Evolutionary conservation across 108 stramenopile genomes (phyloP).

Genomic region (Skeletonema menzelii): DNA sequence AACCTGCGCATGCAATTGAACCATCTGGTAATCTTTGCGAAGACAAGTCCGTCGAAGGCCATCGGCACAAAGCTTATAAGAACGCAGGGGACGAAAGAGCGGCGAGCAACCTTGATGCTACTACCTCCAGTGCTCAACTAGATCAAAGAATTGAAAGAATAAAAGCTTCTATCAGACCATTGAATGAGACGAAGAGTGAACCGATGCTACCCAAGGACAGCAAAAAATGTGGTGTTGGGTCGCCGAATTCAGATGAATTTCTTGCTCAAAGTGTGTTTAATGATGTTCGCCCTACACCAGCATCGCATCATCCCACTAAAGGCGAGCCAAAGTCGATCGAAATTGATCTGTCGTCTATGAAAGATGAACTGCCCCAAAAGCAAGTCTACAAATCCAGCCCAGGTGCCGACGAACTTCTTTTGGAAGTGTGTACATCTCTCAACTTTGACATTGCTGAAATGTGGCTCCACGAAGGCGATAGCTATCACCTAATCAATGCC

Average conservation of each 20-base stretch:
- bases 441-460: slow-evolving; percentile 3
- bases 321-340: neutral
- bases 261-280: neutral
- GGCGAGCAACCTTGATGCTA: neutral
- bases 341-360: neutral
- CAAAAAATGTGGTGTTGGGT: neutral
- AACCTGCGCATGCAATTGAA: neutral
- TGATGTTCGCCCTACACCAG: neutral
- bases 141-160: neutral
- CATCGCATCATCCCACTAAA: neutral
- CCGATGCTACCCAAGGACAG: neutral
- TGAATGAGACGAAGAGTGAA: neutral
- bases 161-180: neutral
- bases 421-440: neutral
- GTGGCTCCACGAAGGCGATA: neutral
- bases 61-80: too few relatives aligned
- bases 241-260: neutral
- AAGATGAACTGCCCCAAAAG: neutral
- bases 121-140: neutral
- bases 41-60: neutral
- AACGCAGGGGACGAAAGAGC: neutral
- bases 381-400: neutral
- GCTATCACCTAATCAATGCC: neutral
- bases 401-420: neutral
- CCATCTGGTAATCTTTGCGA: neutral